Conservation (phyloP, 345 rosid species). For the Lepidium didymum region DNA sequence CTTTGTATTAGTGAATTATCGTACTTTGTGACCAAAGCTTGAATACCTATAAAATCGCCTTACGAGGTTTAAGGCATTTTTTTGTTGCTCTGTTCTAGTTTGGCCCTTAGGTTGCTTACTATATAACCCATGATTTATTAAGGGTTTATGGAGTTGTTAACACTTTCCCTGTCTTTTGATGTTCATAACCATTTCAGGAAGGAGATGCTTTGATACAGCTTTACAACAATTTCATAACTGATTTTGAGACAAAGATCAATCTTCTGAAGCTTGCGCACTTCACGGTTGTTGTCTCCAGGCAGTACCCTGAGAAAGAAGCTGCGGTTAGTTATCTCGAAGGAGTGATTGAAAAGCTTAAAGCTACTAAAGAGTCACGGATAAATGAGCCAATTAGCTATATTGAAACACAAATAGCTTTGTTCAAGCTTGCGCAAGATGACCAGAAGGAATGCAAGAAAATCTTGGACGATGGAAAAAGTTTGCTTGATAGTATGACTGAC, state of each 20-base stretch:
- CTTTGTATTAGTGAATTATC: not conserved
- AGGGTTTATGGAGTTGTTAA: not conserved
- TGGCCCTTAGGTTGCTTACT: not conserved
- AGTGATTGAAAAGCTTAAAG: constrained; percentile 74
- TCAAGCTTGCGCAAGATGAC: constrained; percentile 80
- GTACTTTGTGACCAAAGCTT: not conserved
- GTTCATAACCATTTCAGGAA: constrained; percentile 38
- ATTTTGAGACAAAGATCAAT: constrained; percentile 94
- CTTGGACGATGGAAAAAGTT: constrained; percentile 75
- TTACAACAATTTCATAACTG: constrained; percentile 81
- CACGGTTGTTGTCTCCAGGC: constrained; percentile 82
- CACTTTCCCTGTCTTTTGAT: not conserved
- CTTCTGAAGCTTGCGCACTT: constrained; percentile 96
- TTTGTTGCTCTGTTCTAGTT: constrained; percentile 6
- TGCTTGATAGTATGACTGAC: constrained; percentile 90
- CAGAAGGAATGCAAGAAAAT: constrained; percentile 85
- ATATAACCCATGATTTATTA: not conserved
- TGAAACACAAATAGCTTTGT: constrained; percentile 78
- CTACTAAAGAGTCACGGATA: constrained; percentile 67
- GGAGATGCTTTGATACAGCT: constrained; percentile 90
- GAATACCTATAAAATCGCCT: not conserved
- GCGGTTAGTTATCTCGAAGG: constrained; percentile 76
- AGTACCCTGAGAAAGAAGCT: constrained; percentile 82
- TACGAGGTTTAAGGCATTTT: not conserved
- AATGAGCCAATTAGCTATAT: constrained; percentile 85